Base-by-base conservation (phyloP, 176 grass and related monocot species). In the Pharus latifolius region DNA sequence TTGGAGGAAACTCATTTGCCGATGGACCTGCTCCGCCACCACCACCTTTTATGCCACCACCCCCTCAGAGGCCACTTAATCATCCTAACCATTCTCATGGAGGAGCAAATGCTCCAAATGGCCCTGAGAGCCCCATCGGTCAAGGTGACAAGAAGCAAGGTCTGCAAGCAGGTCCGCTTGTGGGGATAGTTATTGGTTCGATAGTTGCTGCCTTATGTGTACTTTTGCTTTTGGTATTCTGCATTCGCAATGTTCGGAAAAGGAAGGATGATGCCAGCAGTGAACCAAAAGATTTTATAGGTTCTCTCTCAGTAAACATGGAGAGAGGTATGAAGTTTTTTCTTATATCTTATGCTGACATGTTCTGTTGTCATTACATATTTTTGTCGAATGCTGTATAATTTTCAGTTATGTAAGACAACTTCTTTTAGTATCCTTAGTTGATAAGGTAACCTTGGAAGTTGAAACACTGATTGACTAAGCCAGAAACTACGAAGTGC, bases 1-100 rank as follows among this genome's bases (percentile, higher is more conserved):
- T 88, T 80, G 87, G 31, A 37, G 90, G 90, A 2, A 99, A 99
- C 79, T 91, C 90, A 16, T 99, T 99, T 54, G 42, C 76, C 59
- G 91, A 86, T 25, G 84, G 69, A 48, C 90, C 82, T 83, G 90
- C 87, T 83, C 87, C 96, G 7, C 87, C 90, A 5, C 90, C 87
- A 37, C 96, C 90, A 29, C 95, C 95, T 76, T 88, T 83, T 70
- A 81, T 75, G 67, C 67, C 90, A 49, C 79, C 90, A 11, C 90
- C 95, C 17, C 84, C 96, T 56, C 66, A 56, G 70, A 91, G 34
- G 67, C 87, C 84, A 56, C 68, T 7, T 45, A 84, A 70, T 52
- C 75, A 17, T 66, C 67, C 51, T 49, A 78, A 60, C 57, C 63
- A 54, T 49, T 44, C 84, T 45, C 72, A 43, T 57, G 73, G 50